phyloP scores from a whole-genome alignment of 1,139 yeast genomes.

The Arxiozyma bovina region DNA sequence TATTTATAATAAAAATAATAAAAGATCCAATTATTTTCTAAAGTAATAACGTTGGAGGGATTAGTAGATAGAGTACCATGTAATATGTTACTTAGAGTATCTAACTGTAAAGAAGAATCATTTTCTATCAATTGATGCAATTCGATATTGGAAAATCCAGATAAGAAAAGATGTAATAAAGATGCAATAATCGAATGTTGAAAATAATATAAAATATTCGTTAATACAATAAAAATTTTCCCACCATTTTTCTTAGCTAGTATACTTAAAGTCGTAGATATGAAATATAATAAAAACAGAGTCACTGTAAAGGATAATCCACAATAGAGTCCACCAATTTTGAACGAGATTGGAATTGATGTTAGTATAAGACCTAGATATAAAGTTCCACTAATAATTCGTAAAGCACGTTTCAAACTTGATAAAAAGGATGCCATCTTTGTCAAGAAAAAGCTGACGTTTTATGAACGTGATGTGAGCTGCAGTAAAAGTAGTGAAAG shows the following conservation, averaged over 20 bases:
- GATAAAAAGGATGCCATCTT: conserved; percentile 10
- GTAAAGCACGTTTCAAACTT: conserved; percentile 19
- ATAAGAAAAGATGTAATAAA: conserved; percentile 50
- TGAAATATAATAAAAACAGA: conserved; percentile 56
- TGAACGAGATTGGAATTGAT: conserved; percentile 90
- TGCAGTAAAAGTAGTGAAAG: not conserved
- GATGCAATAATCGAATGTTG: conserved; percentile 84
- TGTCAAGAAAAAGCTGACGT: too few relatives aligned
- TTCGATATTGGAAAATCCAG: conserved; percentile 37
- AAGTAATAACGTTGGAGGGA: conserved; percentile 5
- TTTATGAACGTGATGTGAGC: not conserved
- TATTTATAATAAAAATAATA: conserved; percentile 31
- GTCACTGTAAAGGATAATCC: conserved; percentile 84
- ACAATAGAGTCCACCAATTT: conserved; percentile 83
- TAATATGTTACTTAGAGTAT: conserved; percentile 17
- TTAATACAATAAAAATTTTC: conserved; percentile 44
- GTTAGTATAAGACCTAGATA: conserved; percentile 63
- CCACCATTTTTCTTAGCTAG: conserved; percentile 42
- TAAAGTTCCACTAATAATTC: conserved; percentile 41
- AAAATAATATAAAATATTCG: conserved; percentile 44
- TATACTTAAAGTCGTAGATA: conserved; percentile 64
- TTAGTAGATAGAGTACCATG: not conserved
- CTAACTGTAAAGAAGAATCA: conserved; percentile 23
- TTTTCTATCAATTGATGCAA: conserved; percentile 15
- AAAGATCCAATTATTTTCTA: conserved; percentile 18